Base-by-base conservation (phyloP, 345 rosid species). In the Cardamine chenopodiifolia region DNA sequence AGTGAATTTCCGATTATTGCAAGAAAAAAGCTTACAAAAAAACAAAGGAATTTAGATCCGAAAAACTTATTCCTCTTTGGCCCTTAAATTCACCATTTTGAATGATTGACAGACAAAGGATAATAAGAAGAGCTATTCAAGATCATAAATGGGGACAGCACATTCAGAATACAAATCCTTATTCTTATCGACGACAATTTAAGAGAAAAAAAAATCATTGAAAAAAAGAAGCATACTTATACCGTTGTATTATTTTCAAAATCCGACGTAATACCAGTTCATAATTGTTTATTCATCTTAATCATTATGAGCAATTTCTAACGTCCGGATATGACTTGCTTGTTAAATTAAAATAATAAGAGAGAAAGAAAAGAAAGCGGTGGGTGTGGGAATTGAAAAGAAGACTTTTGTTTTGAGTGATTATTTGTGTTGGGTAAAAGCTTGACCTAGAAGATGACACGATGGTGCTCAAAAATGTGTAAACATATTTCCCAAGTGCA, bases 381-480 rank as follows among this genome's bases (percentile, higher is more conserved):
- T 29, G 32, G 31, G 65, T 48, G 72, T 35, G 73, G 25, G 53
- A 58, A 37, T 48, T 66, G 64, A 77, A 77, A 77, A 77, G 72
- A 77, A 71, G 68, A 70, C 62, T 70, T 77, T 77, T 77, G 76
- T 63, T 77, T 71, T 48, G 23, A 66, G 81, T 78, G 81, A 66
- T 71, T 58, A 55, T 57, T 58, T 78, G 77, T 78, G 81, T 71
- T 78, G 77, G 73, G 64, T 71, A 66, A 72, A 66, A 78, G 77
- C 81, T 65, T 66, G 77, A 72, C 81, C 73, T 71, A 77, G 61
- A 78, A 58, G 72, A 71, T 66, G 77, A 62, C 71, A 76, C 70
- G 64, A 62, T 70, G 71, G 37, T 65, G 57, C 68, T 58, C 57
- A 59, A 77, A 71, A 71, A 48, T 71, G 68, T 66, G 37, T 32